These are phyloP conservation scores for Candida oleophila DNA, from an alignment of 805 yeast species.

Conservation along the genomic window DNA sequence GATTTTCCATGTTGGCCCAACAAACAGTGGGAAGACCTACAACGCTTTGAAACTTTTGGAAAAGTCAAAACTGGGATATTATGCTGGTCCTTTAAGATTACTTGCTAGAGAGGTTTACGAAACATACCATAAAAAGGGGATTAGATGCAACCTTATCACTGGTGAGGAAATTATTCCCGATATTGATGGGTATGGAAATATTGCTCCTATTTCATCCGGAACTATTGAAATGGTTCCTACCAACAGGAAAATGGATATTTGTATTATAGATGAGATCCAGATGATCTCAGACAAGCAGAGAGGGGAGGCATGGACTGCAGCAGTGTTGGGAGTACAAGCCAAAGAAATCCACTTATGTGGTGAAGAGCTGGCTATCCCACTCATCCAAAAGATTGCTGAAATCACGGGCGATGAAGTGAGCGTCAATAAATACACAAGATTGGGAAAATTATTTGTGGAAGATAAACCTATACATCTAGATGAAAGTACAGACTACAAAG, in stretches of 20 bases:
- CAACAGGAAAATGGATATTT: conserved; percentile 69
- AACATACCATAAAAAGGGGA: conserved; percentile 62
- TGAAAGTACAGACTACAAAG: conserved; percentile 23
- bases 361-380: conserved; percentile 77
- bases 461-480: conserved; percentile 23
- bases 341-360: conserved; percentile 92
- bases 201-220: conserved; percentile 78
- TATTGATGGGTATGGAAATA: conserved; percentile 64
- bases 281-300: conserved; percentile 80
- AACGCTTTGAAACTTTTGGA: conserved; percentile 71
- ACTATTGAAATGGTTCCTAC: conserved; percentile 93
- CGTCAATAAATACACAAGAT: conserved; percentile 68
- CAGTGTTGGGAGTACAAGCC: conserved; percentile 82
- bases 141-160: conserved; percentile 80
- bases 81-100: conserved; percentile 91
- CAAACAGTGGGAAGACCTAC: conserved; percentile 94
- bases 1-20: conserved; percentile 96
- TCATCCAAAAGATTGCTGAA: conserved; percentile 56
- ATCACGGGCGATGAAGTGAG: conserved; percentile 79
- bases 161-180: conserved; percentile 92
- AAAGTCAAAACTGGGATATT: conserved; percentile 70
- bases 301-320: conserved; percentile 95
- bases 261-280: conserved; percentile 93
- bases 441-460: conserved; percentile 68
- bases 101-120: conserved; percentile 91